Evolutionary conservation across 768 basidiomycete species (phyloP).

Genomic region (Mycena vulgaris): DNA sequence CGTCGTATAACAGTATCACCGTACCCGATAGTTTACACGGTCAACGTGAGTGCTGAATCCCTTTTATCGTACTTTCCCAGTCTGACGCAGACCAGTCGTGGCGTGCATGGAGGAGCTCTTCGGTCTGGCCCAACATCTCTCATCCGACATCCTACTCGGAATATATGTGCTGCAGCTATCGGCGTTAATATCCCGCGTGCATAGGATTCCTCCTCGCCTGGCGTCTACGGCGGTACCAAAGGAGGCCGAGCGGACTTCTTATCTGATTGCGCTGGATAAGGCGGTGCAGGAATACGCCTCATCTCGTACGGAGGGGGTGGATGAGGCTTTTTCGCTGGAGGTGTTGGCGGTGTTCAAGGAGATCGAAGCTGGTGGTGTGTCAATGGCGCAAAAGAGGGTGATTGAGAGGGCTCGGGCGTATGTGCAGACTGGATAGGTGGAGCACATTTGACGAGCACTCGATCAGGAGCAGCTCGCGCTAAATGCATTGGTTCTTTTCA

Average conservation of each 20-base stretch:
- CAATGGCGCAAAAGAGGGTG: slow-evolving; percentile 25
- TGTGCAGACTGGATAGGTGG: slow-evolving; percentile 17
- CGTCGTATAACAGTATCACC: slow-evolving; percentile 10
- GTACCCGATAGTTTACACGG: slow-evolving; percentile 20
- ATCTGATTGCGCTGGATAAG: slow-evolving; percentile 22
- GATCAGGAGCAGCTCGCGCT: slow-evolving; percentile 1
- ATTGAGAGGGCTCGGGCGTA: slow-evolving; percentile 25
- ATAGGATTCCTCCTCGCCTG: slow-evolving; percentile 20
- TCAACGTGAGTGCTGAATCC: slow-evolving; percentile 20
- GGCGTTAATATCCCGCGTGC: slow-evolving; percentile 15
- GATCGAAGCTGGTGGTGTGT: slow-evolving; percentile 24
- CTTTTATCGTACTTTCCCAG: slow-evolving; percentile 4
- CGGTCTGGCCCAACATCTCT: slow-evolving; percentile 18
- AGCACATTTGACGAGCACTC: slow-evolving; percentile 4
- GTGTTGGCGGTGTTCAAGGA: slow-evolving; percentile 15
- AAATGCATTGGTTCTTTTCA: slow-evolving; percentile 2
- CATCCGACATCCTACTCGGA: slow-evolving; percentile 19
- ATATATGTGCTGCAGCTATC: slow-evolving; percentile 22
- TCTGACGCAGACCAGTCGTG: slow-evolving; percentile 14
- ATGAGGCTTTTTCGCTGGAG: slow-evolving; percentile 16
- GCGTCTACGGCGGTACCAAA: slow-evolving; percentile 21
- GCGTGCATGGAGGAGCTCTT: slow-evolving; percentile 27
- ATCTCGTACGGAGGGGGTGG: slow-evolving; percentile 20
- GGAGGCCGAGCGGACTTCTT: slow-evolving; percentile 7
- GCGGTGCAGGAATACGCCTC: slow-evolving; percentile 28